Base-by-base conservation (phyloP, 768 basidiomycete genomes). In the Cystofilobasidium macerans region DNA sequence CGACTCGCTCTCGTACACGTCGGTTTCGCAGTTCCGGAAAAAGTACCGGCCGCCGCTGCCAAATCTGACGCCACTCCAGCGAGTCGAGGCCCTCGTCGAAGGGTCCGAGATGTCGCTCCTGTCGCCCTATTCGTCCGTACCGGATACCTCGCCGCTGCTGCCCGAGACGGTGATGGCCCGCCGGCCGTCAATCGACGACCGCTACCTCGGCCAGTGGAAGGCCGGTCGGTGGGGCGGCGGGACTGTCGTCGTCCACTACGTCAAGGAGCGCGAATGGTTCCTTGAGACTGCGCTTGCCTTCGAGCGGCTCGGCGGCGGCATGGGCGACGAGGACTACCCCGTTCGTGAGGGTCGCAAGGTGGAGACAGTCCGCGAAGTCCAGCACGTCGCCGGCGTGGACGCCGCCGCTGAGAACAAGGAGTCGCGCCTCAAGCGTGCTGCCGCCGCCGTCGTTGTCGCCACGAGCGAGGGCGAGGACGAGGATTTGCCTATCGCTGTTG, bases 221-320 rank as follows among this genome's bases (percentile, higher is more conserved):
- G 65, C 42, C 24, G 38, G 40, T 14, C 61, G 45, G 22, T 63
- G 67, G 67, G 60, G 67, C n/a, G 33, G 26, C 4, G 95, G 94
- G 7, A 99, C 94, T 2, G 82, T 93, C 54, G 88, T 91, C 26
- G 91, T 99, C 60, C 94, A 99, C 78, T 97, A 89, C 75, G 86
- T 99, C 80, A 99, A 97, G 84, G 87, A 89, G 75, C 85, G 89
- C 70, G 87, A 88, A 78, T 99, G 94, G 94, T 97, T 88, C 77
- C 76, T 92, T 70, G 94, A 99, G 78, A 89, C 93, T 7, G 89
- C 90, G 14, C 77, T 91, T 14, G 91, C 90, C 22, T 79, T 99
- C 43, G 51, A 54, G 28, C 51, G 51, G 4, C 51, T 58, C 24
- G 40, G 24, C 28, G 33, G 57, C 28, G 36, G 40, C 32, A 58